Evolutionary conservation across 1,284 basidiomycete species (phyloP).

Genomic region (Melampsora abietis-canadensis): DNA sequence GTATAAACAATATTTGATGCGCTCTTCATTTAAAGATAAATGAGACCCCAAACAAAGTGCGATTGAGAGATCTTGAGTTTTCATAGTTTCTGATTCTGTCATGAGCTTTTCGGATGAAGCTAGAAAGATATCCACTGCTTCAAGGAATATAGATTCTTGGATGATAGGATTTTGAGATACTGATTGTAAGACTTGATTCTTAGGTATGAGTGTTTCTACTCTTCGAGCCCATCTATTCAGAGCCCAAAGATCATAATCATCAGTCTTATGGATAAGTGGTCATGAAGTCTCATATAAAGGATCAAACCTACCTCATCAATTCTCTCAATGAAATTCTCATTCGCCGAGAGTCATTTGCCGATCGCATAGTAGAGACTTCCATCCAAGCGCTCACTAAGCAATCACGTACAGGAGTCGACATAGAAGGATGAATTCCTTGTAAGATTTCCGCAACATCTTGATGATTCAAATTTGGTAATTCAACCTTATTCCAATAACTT

Average conservation of each 20-base stretch:
- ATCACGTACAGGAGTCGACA: conserved; percentile 16
- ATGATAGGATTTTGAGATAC: conserved; percentile 65
- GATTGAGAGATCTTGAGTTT: conserved; percentile 56
- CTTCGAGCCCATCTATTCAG: conserved; percentile 55
- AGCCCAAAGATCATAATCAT: conserved; percentile 74
- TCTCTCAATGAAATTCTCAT: conserved; percentile 11
- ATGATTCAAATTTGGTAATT: conserved; percentile 45
- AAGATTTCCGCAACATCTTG: conserved; percentile 49
- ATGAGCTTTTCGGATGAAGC: conserved; percentile 60
- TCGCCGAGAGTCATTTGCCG: conserved; percentile 14
- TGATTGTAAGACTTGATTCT: conserved; percentile 43
- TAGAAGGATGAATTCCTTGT: conserved; percentile 1
- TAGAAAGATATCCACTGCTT: conserved; percentile 89
- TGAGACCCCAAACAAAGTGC: conserved; percentile 62
- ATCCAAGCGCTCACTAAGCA: conserved; percentile 18
- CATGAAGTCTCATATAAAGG: conserved; percentile 58
- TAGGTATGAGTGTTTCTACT: conserved; percentile 20
- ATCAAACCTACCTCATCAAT: conserved; percentile 27
- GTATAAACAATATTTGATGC: conserved; percentile 58
- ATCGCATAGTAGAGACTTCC: conserved; percentile 17
- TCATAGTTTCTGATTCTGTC: conserved; percentile 61
- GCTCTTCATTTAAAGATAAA: conserved; percentile 66
- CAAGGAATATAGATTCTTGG: conserved; percentile 85
- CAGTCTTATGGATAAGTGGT: conserved; percentile 67
- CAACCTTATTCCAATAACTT: conserved; percentile 57